These are phyloP conservation scores for Lycium barbarum DNA, from an alignment of 257 asterid species.

Conservation along the genomic window DNA sequence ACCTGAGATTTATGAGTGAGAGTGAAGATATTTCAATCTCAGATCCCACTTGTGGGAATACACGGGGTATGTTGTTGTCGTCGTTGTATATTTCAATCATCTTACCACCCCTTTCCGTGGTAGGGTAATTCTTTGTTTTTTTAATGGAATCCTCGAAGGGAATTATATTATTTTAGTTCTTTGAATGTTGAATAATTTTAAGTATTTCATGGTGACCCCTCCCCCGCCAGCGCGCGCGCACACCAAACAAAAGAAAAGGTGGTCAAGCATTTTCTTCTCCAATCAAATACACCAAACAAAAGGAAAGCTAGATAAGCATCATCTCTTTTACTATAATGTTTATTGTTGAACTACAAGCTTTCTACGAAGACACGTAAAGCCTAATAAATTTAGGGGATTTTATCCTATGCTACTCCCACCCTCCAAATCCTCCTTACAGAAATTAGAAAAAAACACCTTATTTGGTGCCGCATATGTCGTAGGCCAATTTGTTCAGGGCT, in stretches of 20 bases:
- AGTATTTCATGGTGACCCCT: neutral
- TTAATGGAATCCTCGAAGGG: neutral
- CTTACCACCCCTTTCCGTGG: neutral
- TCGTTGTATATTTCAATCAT: neutral
- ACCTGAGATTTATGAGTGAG: neutral
- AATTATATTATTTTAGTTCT: neutral
- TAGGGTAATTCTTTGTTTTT: neutral
- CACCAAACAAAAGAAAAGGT: neutral
- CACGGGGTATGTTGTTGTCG: no score
- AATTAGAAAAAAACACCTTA: no score
- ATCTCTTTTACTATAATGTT: no score
- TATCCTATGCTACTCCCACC: neutral
- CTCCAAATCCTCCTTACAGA: no score
- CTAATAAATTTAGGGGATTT: neutral
- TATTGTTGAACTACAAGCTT: neutral
- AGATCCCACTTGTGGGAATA: no score
- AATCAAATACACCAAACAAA: no score
- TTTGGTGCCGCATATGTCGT: no score
- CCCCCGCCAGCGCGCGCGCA: neutral
- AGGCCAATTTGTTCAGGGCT: no score
- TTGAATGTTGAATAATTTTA: neutral
- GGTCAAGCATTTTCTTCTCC: no score
- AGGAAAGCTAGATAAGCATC: no score
- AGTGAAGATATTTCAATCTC: neutral
- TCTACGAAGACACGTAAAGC: constrained; percentile 4